Conservation (phyloP, 2,329 filamentous ascomycete species). For the Zalaria sp. region DNA sequence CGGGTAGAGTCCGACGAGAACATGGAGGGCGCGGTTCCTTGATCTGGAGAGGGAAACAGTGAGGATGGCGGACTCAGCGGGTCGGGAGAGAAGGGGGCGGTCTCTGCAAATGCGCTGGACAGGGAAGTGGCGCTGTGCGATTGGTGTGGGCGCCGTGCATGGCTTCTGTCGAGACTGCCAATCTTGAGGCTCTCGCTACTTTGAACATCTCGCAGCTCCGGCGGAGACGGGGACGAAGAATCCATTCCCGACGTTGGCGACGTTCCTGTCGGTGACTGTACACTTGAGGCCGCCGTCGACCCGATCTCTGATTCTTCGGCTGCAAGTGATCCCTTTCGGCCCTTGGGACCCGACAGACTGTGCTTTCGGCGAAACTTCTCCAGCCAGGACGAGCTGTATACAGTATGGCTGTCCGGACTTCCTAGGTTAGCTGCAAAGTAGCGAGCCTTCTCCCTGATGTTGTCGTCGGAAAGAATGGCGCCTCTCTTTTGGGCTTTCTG, state of each 20-base stretch:
- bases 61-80: constrained; percentile 62
- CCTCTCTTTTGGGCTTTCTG: constrained; percentile 69
- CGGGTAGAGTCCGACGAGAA: constrained; percentile 25
- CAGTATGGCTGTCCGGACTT: constrained; percentile 39
- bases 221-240: constrained; percentile 52
- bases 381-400: constrained; percentile 66
- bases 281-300: constrained; percentile 41
- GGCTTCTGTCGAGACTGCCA: constrained; percentile 36
- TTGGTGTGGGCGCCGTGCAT: constrained; percentile 40
- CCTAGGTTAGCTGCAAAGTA: constrained; percentile 65
- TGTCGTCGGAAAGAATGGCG: constrained; percentile 58
- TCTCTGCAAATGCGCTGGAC: constrained; percentile 52
- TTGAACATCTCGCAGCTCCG: constrained; percentile 47
- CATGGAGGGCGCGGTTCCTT: constrained; percentile 47
- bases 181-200: constrained; percentile 56
- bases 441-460: constrained; percentile 70
- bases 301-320: constrained; percentile 55
- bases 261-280: constrained; percentile 49
- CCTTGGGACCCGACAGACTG: constrained; percentile 40
- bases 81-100: constrained; percentile 53
- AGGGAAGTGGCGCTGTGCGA: constrained; percentile 53
- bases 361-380: constrained; percentile 95
- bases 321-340: constrained; percentile 38
- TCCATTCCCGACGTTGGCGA: constrained; percentile 62
- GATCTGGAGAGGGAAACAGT: constrained; percentile 59